Conservation (phyloP, 768 basidiomycete genomes). For the Nidularia pulvinata region DNA sequence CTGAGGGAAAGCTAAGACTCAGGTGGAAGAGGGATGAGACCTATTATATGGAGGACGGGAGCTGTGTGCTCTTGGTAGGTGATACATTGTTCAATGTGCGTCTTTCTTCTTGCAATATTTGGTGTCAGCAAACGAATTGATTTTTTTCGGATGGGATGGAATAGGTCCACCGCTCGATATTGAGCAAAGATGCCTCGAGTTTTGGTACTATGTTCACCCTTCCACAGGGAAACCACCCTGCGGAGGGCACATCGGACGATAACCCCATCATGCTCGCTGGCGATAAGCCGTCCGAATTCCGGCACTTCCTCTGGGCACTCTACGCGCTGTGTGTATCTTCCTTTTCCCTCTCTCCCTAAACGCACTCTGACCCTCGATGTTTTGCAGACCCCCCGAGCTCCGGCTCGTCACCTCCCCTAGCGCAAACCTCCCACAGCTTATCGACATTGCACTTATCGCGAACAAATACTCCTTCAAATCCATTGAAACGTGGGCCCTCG, state of each 20-base stretch:
- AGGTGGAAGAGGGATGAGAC: slow-evolving; percentile 35
- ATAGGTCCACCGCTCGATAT: slow-evolving; percentile 58
- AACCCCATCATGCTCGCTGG: slow-evolving; percentile 65
- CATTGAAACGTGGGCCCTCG: slow-evolving; percentile 73
- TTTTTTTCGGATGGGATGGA: not conserved
- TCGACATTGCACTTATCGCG: slow-evolving; percentile 64
- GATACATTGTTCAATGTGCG: slow-evolving; percentile 68
- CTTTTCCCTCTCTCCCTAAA: no score
- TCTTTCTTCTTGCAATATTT: not conserved
- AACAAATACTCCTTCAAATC: slow-evolving; percentile 79
- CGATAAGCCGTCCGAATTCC: slow-evolving; percentile 66
- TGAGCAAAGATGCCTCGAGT: slow-evolving; percentile 63
- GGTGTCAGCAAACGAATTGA: not conserved
- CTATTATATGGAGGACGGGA: slow-evolving; percentile 71
- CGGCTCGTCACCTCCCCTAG: slow-evolving; percentile 40
- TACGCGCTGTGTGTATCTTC: slow-evolving; percentile 61
- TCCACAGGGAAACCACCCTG: slow-evolving; percentile 49
- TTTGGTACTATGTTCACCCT: slow-evolving; percentile 69
- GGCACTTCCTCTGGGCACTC: slow-evolving; percentile 74
- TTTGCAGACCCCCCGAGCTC: slow-evolving; percentile 61
- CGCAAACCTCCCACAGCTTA: slow-evolving; percentile 52
- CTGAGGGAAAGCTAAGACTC: no score
- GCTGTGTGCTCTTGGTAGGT: slow-evolving; percentile 62
- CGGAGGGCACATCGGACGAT: slow-evolving; percentile 64
- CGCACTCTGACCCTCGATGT: not conserved